Evolutionary conservation across 176 grass and related monocot genomes (phyloP).

Genomic region (Rhynchospora pubera): DNA sequence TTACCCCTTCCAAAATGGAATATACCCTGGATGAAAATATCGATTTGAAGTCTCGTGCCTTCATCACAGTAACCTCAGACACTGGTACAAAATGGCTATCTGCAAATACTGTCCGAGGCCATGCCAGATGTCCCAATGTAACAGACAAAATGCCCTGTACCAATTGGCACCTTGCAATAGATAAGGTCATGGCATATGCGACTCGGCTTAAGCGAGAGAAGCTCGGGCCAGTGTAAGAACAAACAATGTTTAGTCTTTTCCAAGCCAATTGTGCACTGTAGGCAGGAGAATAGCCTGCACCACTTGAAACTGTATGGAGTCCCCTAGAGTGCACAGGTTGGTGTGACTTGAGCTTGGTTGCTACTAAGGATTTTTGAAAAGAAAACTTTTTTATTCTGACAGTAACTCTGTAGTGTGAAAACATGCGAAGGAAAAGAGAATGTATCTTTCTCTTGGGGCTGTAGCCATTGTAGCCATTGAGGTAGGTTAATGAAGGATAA

Average conservation of each 20-base stretch:
- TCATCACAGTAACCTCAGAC: conserved; percentile 42
- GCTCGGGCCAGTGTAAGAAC: conserved; percentile 18
- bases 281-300: conserved; percentile 30
- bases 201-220: conserved; percentile 39
- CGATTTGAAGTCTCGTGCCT: conserved; percentile 37
- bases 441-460: conserved; percentile 32
- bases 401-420: conserved; percentile 46
- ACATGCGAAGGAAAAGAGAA: conserved; percentile 39
- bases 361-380: conserved; percentile 23
- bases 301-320: conserved; percentile 22
- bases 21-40: conserved; percentile 48
- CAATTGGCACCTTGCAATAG: conserved; percentile 60
- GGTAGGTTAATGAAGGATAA: conserved; percentile 24
- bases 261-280: conserved; percentile 48
- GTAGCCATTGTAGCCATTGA: conserved; percentile 54
- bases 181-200: conserved; percentile 54
- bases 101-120: conserved; percentile 41
- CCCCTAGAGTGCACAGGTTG: conserved; percentile 31
- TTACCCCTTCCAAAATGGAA: conserved; percentile 54
- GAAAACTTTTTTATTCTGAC: not conserved
- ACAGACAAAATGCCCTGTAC: conserved; percentile 56
- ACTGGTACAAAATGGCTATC: conserved; percentile 32
- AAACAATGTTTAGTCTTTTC: conserved; percentile 41
- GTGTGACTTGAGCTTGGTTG: conserved; percentile 27
- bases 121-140: conserved; percentile 46